Evolutionary conservation across 371 early-diverging fungal genomes (phyloP).

Genomic region (Apophysomyces sp.): DNA sequence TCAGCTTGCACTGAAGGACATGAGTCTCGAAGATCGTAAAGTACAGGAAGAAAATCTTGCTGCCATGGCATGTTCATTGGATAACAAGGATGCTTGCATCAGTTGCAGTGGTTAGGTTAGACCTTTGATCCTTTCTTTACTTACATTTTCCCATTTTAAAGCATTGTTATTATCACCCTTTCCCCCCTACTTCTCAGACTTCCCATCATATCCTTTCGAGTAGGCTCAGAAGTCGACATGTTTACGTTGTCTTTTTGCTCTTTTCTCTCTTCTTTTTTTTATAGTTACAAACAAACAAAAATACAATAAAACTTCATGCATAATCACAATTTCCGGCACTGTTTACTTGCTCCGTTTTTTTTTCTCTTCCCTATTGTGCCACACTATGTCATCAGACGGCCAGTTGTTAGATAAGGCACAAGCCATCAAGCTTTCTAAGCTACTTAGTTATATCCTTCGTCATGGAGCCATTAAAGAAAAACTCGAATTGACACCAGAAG

Average conservation of each 20-base stretch:
- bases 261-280: no score
- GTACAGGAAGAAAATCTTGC: constrained; percentile 42
- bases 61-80: constrained; percentile 81
- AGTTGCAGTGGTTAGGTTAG: constrained; percentile 81
- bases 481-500: constrained; percentile 69
- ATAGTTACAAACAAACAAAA: no score
- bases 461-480: constrained; percentile 84
- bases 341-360: background rate
- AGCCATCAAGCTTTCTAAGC: constrained; percentile 64
- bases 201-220: background rate
- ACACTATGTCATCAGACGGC: background rate
- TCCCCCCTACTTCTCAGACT: background rate
- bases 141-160: background rate
- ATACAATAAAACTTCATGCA: no score
- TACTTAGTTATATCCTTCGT: constrained; percentile 76
- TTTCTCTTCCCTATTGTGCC: background rate
- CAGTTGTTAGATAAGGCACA: background rate
- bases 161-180: background rate
- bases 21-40: constrained; percentile 20
- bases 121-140: background rate
- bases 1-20: constrained; percentile 54
- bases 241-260: no score
- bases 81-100: constrained; percentile 90
- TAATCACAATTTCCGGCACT: no score
- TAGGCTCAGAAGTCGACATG: background rate